Conservation (phyloP, 306 rosid genomes). For the Delonix regia region DNA sequence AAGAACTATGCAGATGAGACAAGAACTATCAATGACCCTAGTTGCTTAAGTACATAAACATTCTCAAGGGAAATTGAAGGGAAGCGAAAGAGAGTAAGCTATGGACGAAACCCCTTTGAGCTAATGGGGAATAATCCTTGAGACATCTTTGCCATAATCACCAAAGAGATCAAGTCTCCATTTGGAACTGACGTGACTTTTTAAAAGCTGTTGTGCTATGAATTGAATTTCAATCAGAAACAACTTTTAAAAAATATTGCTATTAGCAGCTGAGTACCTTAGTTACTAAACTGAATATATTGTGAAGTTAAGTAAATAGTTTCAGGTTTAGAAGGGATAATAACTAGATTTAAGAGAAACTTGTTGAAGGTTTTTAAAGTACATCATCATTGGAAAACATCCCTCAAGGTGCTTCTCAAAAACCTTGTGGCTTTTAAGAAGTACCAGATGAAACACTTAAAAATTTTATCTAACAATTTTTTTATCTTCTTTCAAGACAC, state of each 20-base stretch:
- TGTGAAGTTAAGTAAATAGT: not conserved
- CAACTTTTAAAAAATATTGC: not conserved
- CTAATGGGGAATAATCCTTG: not conserved
- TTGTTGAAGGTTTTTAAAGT: not conserved
- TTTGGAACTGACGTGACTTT: not conserved
- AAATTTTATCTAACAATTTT: not conserved
- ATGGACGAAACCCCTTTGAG: slow-evolving; percentile 2
- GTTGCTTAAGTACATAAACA: not conserved
- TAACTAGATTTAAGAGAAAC: not conserved
- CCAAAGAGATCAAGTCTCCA: not conserved
- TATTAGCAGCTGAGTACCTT: not conserved
- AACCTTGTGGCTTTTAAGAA: slow-evolving; percentile 15
- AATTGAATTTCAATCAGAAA: not conserved
- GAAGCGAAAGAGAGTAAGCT: slow-evolving; percentile 12
- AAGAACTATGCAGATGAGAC: slow-evolving; percentile 15
- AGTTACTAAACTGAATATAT: not conserved
- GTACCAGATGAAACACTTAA: not conserved
- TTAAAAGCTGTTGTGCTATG: not conserved
- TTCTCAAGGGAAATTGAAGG: slow-evolving; percentile 4
- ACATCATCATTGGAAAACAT: slow-evolving; percentile 1
- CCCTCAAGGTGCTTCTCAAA: not conserved
- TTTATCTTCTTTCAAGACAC: not conserved
- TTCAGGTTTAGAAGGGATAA: not conserved
- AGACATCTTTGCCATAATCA: not conserved
- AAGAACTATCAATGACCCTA: slow-evolving; percentile 8